Percentiles rank a stretch among this genome's conserved stretches.
These are phyloP conservation scores for Massariosphaeria phaeospora DNA, from an alignment of 495 filamentous ascomycete species.

Conservation along the genomic window DNA sequence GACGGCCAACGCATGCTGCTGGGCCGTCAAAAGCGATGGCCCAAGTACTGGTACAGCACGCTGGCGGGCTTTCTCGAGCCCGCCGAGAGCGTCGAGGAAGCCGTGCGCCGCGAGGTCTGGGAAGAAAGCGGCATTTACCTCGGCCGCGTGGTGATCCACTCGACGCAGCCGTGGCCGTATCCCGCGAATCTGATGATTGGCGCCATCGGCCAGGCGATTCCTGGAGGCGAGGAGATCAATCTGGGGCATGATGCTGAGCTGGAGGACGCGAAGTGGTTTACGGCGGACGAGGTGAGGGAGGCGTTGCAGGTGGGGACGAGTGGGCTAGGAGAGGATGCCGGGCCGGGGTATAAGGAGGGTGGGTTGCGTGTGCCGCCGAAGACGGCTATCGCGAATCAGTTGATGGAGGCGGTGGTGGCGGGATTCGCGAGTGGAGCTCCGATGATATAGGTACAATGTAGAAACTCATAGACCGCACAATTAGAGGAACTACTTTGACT, in stretches of 20 bases:
- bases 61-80: constrained; percentile 95
- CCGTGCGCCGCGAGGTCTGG: constrained; percentile 91
- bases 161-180: constrained; percentile 88
- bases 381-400: constrained; percentile 48
- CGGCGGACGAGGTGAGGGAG: constrained; percentile 55
- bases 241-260: constrained; percentile 87
- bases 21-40: constrained; percentile 79
- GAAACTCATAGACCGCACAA: constrained; percentile 1
- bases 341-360: constrained; percentile 62
- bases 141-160: constrained; percentile 85
- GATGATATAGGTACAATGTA: constrained; percentile 20
- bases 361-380: constrained; percentile 42
- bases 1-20: constrained; percentile 74
- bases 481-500: not conserved
- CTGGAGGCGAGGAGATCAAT: constrained; percentile 68
- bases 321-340: constrained; percentile 60
- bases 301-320: constrained; percentile 47
- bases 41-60: constrained; percentile 78
- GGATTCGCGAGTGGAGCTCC: constrained; percentile 38
- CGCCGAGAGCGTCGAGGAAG: constrained; percentile 90
- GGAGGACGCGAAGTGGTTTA: constrained; percentile 82
- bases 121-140: constrained; percentile 85
- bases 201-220: constrained; percentile 77
- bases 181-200: constrained; percentile 94
- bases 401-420: constrained; percentile 40